These are phyloP conservation scores for Nemophila menziesii DNA, from an alignment of 257 asterid genomes.

Conservation along the genomic window DNA sequence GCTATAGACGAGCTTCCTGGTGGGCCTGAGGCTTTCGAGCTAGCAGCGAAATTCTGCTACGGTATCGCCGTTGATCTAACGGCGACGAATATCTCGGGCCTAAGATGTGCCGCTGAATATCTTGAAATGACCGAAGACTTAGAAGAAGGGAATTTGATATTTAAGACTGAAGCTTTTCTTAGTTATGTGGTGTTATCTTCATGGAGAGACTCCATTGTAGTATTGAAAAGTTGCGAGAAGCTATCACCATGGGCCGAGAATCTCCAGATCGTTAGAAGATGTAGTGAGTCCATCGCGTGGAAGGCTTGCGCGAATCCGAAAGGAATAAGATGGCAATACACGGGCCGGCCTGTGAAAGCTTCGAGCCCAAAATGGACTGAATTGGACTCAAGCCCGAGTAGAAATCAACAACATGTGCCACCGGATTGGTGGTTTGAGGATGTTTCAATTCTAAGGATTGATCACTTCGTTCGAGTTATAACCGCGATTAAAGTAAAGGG, in stretches of 20 bases:
- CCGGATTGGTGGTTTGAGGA: constrained; percentile 99
- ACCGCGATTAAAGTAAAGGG: constrained; percentile 92
- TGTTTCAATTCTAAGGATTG: constrained; percentile 70
- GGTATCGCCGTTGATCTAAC: constrained; percentile 80
- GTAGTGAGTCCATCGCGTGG: constrained; percentile 97
- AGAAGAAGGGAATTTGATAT: constrained; percentile 89
- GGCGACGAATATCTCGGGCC: constrained; percentile 75
- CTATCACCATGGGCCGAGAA: constrained; percentile 94
- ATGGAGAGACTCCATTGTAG: constrained; percentile 85
- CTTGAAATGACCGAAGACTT: constrained; percentile 95
- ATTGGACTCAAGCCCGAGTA: constrained; percentile 60
- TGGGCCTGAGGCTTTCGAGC: constrained; percentile 74
- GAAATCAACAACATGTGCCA: constrained; percentile 60
- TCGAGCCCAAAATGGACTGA: constrained; percentile 88
- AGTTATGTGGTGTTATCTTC: constrained; percentile 94
- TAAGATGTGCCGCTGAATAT: constrained; percentile 88
- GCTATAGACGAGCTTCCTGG: constrained; percentile 74
- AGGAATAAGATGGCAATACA: constrained; percentile 89
- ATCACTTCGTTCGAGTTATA: constrained; percentile 75
- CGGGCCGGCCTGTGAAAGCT: constrained; percentile 46
- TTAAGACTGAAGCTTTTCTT: constrained; percentile 91
- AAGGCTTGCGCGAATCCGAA: constrained; percentile 95
- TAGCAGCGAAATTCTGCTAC: constrained; percentile 92
- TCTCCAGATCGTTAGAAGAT: constrained; percentile 80
- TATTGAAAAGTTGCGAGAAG: constrained; percentile 64